Conservation (phyloP, 2,329 filamentous ascomycete genomes). For the Fusarium mundagurra region DNA sequence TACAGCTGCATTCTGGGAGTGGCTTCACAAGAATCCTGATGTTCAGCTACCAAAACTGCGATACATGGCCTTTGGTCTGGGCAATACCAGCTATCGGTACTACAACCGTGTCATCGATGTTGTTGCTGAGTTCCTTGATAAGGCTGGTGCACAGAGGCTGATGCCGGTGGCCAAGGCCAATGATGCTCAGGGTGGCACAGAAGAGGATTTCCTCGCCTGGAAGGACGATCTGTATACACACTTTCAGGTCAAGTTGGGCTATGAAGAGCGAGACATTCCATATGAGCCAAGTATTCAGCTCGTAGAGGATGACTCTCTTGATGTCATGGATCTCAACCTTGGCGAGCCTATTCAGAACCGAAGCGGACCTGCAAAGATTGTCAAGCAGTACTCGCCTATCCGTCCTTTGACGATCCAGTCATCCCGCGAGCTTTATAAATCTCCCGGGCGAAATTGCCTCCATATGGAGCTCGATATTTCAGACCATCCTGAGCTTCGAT, state of each 20-base stretch:
- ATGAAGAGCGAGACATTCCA: slow-evolving; percentile 34
- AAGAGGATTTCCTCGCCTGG: slow-evolving; percentile 52
- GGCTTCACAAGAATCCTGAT: slow-evolving; percentile 32
- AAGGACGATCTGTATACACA: slow-evolving; percentile 44
- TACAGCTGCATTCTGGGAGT: slow-evolving; percentile 45
- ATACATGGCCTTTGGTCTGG: slow-evolving; percentile 52
- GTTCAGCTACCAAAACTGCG: slow-evolving; percentile 37
- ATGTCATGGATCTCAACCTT: slow-evolving; percentile 36
- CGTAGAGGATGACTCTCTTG: slow-evolving; percentile 37
- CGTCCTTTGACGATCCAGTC: slow-evolving; percentile 19
- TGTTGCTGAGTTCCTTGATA: slow-evolving; percentile 37
- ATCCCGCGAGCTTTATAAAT: slow-evolving; percentile 33
- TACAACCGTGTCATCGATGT: slow-evolving; percentile 50
- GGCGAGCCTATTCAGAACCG: slow-evolving; percentile 35
- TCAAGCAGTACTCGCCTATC: slow-evolving; percentile 38
- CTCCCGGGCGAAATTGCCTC: slow-evolving; percentile 43
- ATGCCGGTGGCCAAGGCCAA: slow-evolving; percentile 46
- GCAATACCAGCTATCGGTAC: slow-evolving; percentile 52
- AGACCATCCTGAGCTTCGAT: slow-evolving; percentile 43
- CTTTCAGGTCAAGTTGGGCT: slow-evolving; percentile 31
- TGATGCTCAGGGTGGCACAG: slow-evolving; percentile 46
- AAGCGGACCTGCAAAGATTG: slow-evolving; percentile 29
- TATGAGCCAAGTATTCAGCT: slow-evolving; percentile 35
- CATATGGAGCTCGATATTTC: slow-evolving; percentile 52
- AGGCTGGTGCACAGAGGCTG: slow-evolving; percentile 43